Percentiles rank a stretch among this genome's conserved stretches.
These are phyloP conservation scores for Mimosa bimucronata DNA, from an alignment of 306 rosid species.

Conservation along the genomic window DNA sequence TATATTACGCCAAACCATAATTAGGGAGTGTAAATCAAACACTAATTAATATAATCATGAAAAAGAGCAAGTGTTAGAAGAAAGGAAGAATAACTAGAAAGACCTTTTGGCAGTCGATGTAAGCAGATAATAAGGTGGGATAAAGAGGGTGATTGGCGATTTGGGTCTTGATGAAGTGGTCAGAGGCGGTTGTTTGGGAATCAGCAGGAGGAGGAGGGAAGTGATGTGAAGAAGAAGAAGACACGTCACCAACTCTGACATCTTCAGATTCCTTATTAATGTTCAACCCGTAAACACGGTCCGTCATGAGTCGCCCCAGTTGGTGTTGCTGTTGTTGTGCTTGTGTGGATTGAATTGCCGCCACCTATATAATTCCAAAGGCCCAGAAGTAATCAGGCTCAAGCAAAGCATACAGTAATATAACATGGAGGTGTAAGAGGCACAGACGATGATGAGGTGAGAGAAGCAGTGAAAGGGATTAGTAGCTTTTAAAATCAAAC, in stretches of 20 bases:
- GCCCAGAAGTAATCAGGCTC: neutral
- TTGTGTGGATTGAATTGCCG: neutral
- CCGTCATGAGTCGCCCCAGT: conserved; percentile 26
- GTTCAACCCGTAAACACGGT: conserved; percentile 37
- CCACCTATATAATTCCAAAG: neutral
- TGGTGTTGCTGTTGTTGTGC: neutral
- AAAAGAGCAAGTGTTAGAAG: too few relatives aligned
- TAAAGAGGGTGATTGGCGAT: conserved; percentile 79
- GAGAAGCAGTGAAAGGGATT: neutral
- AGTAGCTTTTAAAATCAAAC: neutral
- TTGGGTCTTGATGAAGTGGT: conserved; percentile 54
- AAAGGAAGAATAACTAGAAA: neutral
- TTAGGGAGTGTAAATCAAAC: neutral
- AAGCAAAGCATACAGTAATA: too few relatives aligned
- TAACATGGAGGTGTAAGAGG: neutral
- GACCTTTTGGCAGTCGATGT: conserved; percentile 78
- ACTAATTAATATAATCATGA: neutral
- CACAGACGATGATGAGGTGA: neutral
- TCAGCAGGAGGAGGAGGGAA: conserved; percentile 45
- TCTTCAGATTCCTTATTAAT: conserved; percentile 22
- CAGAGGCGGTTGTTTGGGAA: conserved; percentile 34
- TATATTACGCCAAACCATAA: neutral
- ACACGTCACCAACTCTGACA: conserved; percentile 26
- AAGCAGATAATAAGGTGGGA: conserved; percentile 69
- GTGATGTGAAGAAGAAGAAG: conserved; percentile 1